Conservation (phyloP, 257 asterid genomes). For the Solanum microdontum region DNA sequence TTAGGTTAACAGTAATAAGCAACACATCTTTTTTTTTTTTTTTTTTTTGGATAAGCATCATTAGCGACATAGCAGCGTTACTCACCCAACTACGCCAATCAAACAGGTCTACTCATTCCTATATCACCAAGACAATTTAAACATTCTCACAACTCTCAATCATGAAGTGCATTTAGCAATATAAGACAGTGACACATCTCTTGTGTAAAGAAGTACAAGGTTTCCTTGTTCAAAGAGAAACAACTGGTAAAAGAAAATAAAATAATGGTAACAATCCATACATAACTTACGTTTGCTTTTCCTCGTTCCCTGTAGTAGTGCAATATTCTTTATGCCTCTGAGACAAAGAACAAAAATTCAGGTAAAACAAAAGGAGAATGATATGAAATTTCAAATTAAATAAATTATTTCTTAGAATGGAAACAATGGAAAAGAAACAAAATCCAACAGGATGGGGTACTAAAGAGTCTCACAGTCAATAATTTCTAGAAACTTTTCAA, state of each 20-base stretch:
- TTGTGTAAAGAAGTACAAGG: background rate
- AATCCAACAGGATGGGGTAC: background rate
- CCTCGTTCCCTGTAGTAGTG: constrained; percentile 17
- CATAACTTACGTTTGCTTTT: constrained; percentile 20
- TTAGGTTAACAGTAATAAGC: background rate
- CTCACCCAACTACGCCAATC: no score
- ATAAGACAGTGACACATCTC: background rate
- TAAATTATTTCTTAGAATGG: background rate
- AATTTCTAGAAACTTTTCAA: background rate
- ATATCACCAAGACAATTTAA: no score
- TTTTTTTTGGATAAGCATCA: background rate
- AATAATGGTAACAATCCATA: background rate
- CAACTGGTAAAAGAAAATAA: background rate
- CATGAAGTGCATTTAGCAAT: no score
- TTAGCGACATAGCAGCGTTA: background rate
- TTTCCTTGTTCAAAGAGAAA: background rate
- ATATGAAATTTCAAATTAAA: background rate
- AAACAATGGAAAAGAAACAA: background rate
- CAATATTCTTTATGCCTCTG: constrained; percentile 18
- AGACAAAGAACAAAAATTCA: background rate
- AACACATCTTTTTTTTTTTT: background rate
- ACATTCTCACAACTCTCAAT: no score
- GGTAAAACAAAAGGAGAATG: background rate
- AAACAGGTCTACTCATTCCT: no score
- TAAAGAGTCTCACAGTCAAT: background rate